Evolutionary conservation across 441 rosid species (phyloP), one percentile per base, ranked within the genome.

Genomic region (Aleurites moluccanus): DNA sequence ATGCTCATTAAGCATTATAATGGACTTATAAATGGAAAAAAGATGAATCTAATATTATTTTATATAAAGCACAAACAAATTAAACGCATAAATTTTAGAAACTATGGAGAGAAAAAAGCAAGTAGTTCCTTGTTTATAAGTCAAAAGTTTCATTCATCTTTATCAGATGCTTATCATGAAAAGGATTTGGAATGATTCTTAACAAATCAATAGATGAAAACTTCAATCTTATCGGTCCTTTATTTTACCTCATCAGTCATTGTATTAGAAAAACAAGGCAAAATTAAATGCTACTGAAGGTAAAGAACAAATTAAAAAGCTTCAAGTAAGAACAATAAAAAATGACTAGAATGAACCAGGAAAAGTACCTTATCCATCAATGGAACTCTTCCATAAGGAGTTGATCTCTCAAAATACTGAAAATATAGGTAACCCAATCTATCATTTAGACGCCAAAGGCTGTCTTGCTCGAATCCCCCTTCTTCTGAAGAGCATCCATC

Each of bases 341-440:
- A 47, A 18, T 18, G 28, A 28, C 9, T 25, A 6, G 50, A 47
- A 27, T 38, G 9, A 35, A 64, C 27, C 3, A 70, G 38, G 13
- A 77, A 64, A 64, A 62, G 76, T 80, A 95, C 99, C 99, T 95
- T 95, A 79, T 93, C 98, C 98, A 88, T 90, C 80, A 95, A 88
- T 71, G 99, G 99, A 80, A 95, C 94, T 75, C 99, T 88, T 72
- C 90, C 92, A 79, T 89, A 93, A 69, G 99, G 99, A 80, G 97
- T 86, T 76, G 90, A 90, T 86, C 88, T 88, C 82, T 95, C 99
- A 69, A 91, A 93, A 81, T 90, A 80, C 86, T 90, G 95, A 40
- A 87, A 81, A 70, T 93, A 88, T 21, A 92, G 92, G 77, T 88
- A 76, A 15, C 99, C 99, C 80, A 95, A 80, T 47, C 95, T 86